These are phyloP conservation scores for Tolypocladium inflatum DNA, from an alignment of 2,329 filamentous ascomycete species.

Conservation along the genomic window DNA sequence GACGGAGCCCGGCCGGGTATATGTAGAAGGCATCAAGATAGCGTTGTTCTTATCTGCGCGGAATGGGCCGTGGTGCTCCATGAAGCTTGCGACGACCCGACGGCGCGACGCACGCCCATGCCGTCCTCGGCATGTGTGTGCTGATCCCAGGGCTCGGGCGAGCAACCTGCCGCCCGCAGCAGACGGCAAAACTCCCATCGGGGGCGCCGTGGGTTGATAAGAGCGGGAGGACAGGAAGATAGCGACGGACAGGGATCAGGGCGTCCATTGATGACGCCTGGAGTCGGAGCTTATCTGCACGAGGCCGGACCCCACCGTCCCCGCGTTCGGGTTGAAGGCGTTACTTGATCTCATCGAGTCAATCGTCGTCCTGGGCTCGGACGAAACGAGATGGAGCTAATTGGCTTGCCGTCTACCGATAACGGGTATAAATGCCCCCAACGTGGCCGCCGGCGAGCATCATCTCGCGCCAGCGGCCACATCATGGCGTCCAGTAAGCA, in stretches of 20 bases:
- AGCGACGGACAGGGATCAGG: not conserved
- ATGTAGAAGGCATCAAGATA: not conserved
- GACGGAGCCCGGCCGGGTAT: not conserved
- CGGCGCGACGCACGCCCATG: not conserved
- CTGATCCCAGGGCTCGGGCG: not conserved
- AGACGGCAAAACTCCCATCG: no score
- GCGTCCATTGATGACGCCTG: not conserved
- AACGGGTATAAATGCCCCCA: no score
- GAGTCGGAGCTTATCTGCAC: not conserved
- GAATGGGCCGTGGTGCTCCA: not conserved
- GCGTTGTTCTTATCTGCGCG: not conserved
- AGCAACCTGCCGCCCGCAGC: not conserved
- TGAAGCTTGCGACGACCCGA: not conserved
- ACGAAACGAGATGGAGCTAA: no score
- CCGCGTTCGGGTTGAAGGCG: not conserved
- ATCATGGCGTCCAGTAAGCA: no score
- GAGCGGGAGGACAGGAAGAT: no score
- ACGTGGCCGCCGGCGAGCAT: no score
- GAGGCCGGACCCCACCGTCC: not conserved
- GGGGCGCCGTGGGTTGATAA: no score
- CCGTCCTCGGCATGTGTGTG: not conserved
- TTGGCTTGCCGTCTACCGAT: no score
- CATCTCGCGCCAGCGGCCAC: no score
- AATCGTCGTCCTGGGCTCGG: not conserved
- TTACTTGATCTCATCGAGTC: conserved; percentile 40